These are phyloP conservation scores for Penicillium glabrum DNA, from an alignment of 2,329 filamentous ascomycete genomes.

Conservation along the genomic window DNA sequence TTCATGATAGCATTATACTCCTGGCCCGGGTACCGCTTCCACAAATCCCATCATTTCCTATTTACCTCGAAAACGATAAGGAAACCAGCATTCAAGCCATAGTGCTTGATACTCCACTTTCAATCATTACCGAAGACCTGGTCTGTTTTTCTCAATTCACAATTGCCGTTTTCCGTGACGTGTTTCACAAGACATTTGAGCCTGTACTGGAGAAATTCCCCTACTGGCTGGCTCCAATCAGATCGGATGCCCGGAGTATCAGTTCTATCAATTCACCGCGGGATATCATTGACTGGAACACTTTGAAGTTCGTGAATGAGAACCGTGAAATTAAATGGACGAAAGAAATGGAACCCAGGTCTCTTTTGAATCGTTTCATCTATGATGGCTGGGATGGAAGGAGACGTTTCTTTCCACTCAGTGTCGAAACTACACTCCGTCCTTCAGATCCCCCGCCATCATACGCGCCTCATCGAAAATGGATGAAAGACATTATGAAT, in stretches of 20 bases:
- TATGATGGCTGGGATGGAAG: slow-evolving; percentile 59
- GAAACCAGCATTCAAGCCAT: slow-evolving; percentile 59
- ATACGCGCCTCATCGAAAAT: slow-evolving; percentile 37
- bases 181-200: slow-evolving; percentile 87
- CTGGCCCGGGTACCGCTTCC: slow-evolving; percentile 69
- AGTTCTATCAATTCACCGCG: slow-evolving; percentile 1
- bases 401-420: slow-evolving; percentile 56
- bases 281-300: slow-evolving; percentile 47
- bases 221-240: slow-evolving; percentile 75
- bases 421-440: slow-evolving; percentile 30
- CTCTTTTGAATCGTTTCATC: slow-evolving; percentile 52
- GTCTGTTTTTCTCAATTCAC: slow-evolving; percentile 69
- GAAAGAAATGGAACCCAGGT: slow-evolving; percentile 36
- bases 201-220: slow-evolving; percentile 64
- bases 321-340: slow-evolving; percentile 49
- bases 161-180: slow-evolving; percentile 71
- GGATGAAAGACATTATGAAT: slow-evolving; percentile 69
- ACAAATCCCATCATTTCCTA: slow-evolving; percentile 63
- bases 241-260: neutral
- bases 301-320: slow-evolving; percentile 35
- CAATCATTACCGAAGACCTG: slow-evolving; percentile 44
- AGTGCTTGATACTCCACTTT: slow-evolving; percentile 39
- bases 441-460: slow-evolving; percentile 37
- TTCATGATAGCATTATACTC: slow-evolving; percentile 66
- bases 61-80: slow-evolving; percentile 68